These are phyloP conservation scores for Cryphonectria naterciae DNA, from an alignment of 2,329 filamentous ascomycete genomes.

Conservation along the genomic window DNA sequence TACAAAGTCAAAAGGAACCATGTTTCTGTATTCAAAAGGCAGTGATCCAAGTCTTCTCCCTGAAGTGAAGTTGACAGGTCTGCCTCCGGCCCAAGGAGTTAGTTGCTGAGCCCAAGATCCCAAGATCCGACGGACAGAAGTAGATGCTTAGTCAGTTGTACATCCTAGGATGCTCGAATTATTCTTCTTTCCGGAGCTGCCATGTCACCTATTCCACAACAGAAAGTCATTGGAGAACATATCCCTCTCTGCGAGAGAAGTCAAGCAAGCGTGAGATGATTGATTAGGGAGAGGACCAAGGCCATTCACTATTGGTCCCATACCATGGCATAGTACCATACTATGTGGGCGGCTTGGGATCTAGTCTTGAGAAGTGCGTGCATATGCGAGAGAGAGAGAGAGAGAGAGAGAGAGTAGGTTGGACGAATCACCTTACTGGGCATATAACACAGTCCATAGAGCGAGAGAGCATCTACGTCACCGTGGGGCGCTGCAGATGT, in stretches of 20 bases:
- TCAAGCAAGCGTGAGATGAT: neutral
- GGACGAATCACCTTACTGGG: neutral
- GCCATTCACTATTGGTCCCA: too few relatives aligned
- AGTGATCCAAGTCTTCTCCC: neutral
- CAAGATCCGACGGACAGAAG: neutral
- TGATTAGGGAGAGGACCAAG: neutral
- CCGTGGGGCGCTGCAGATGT: constrained; percentile 13
- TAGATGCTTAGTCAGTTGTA: too few relatives aligned
- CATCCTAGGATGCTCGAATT: too few relatives aligned
- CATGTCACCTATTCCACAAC: neutral
- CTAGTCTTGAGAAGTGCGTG: neutral
- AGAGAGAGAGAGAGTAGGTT: neutral
- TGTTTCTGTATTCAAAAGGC: neutral
- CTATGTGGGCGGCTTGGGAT: neutral
- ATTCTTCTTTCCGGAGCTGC: neutral
- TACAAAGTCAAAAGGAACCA: neutral
- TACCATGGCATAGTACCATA: neutral
- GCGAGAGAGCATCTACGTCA: constrained; percentile 15
- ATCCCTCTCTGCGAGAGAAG: neutral
- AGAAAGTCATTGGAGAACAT: neutral
- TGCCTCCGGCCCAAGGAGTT: neutral
- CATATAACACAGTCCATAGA: neutral
- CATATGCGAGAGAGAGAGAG: too few relatives aligned
- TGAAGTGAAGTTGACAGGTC: neutral
- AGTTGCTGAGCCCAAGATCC: neutral